Evolutionary conservation across 345 rosid genomes (phyloP), one percentile per base, ranked within the genome.

Genomic region (Litchi chinensis): DNA sequence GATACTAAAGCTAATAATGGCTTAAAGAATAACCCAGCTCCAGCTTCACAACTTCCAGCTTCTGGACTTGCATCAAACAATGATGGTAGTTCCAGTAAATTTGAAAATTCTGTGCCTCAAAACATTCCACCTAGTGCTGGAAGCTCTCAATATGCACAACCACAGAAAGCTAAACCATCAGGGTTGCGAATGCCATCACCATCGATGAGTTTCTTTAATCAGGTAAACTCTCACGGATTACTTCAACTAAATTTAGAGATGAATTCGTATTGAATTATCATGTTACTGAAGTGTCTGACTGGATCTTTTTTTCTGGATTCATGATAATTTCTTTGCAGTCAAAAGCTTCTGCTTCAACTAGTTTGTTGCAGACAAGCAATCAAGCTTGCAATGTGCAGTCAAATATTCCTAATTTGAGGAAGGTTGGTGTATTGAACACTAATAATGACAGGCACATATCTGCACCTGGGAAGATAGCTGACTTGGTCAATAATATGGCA

Each of bases 101-200:
- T 21, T 72, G 75, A 68, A 73, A 48, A 72, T 71, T 75, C 90
- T 71, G 68, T 83, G 77, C 80, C 87, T 68, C 83, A 83, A 79
- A 85, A 71, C 72, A 68, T 74, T 83, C 63, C 57, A 75, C 40
- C 13, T 64, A 69, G 60, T 56, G 69, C 71, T 73, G 86, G 69
- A 68, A 81, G 71, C 74, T 76, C 28, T 75, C 90, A 71, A 79
- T 11, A 37, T 65, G 64, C 83, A 74, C 83, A 83, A 75, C 71
- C 81, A 12, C 90, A 69, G 83, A 52, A 65, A 41, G 86, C 85
- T 69, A 92, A 92, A 82, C 90, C 95, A 80, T 90, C 98, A 70
- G 95, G 99, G 74, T 87, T 95, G 84, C 90, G 97, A 84, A 85
- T 79, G 91, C 99, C 98, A 69, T 91, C 95, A 46, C 98, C 99